Conservation (phyloP, 495 filamentous ascomycete species). For the Penicillium antarcticum region DNA sequence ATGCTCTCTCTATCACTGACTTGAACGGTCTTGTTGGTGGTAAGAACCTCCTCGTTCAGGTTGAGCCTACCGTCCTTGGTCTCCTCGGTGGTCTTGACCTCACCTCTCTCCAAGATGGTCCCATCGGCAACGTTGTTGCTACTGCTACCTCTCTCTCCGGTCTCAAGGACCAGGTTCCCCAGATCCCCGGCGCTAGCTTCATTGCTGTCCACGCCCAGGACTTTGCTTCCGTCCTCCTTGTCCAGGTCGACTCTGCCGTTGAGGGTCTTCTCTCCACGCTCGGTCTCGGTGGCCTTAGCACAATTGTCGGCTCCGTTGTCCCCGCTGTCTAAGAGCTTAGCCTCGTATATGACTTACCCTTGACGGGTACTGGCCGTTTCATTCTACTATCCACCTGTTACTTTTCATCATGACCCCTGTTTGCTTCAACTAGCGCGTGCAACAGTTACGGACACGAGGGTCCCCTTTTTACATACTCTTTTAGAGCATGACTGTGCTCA, state of each 20-base stretch:
- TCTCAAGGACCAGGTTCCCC: constrained; percentile 9
- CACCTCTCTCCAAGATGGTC: constrained; percentile 6
- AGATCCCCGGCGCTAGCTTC: constrained; percentile 12
- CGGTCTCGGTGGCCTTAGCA: constrained; percentile 17
- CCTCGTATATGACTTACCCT: constrained; percentile 14
- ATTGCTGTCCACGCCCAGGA: constrained; percentile 17
- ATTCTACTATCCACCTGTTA: constrained; percentile 17
- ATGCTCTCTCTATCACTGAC: constrained; percentile 15
- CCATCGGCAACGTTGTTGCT: constrained; percentile 18
- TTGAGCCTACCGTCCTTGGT: constrained; percentile 11
- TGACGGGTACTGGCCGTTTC: constrained; percentile 19
- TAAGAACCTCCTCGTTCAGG: constrained; percentile 11
- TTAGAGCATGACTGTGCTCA: constrained; percentile 6
- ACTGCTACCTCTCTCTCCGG: constrained; percentile 6
- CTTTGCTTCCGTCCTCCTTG: constrained; percentile 17
- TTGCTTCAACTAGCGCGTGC: constrained; percentile 9
- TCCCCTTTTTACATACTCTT: constrained; percentile 12
- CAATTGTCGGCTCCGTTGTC: constrained; percentile 17
- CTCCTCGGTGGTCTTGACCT: constrained; percentile 16
- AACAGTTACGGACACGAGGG: constrained; percentile 20
- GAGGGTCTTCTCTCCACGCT: constrained; percentile 17
- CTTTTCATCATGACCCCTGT: constrained; percentile 3
- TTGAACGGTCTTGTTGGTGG: constrained; percentile 6
- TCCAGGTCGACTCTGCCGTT: constrained; percentile 18
- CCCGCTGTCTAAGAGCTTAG: background rate